A percentile compares a stretch with the other conserved stretches of the same genome.
These are phyloP conservation scores for Ophiostoma sp. DNA, from an alignment of 2,329 filamentous ascomycete species.

Conservation along the genomic window DNA sequence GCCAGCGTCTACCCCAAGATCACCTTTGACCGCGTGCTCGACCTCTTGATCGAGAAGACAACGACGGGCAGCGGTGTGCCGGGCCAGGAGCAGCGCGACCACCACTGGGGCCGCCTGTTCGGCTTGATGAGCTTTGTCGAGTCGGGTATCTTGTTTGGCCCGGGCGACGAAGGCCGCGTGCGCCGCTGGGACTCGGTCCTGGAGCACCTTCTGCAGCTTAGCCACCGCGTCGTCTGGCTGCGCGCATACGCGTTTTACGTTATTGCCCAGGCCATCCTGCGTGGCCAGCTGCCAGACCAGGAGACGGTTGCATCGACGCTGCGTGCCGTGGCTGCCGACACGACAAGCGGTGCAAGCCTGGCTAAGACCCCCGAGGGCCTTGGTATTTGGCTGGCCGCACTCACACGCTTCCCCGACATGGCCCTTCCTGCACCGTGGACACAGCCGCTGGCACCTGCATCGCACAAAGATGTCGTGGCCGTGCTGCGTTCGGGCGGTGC, in stretches of 20 bases:
- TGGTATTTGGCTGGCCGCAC: slow-evolving; percentile 75
- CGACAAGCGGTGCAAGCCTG: slow-evolving; percentile 45
- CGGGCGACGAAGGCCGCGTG: slow-evolving; percentile 15
- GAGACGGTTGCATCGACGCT: slow-evolving; percentile 56
- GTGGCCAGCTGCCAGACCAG: slow-evolving; percentile 49
- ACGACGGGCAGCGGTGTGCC: slow-evolving; percentile 49
- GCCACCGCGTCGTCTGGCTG: slow-evolving; percentile 81
- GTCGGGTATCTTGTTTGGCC: slow-evolving; percentile 63
- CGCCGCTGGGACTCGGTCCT: slow-evolving; percentile 63
- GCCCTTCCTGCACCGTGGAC: slow-evolving; percentile 70
- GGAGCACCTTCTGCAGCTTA: slow-evolving; percentile 65
- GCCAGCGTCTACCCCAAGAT: slow-evolving; percentile 47
- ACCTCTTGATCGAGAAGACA: slow-evolving; percentile 52
- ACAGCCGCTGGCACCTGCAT: slow-evolving; percentile 66
- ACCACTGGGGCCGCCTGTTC: slow-evolving; percentile 79
- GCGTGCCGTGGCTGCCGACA: slow-evolving; percentile 51
- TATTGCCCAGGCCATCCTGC: slow-evolving; percentile 63
- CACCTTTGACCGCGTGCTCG: slow-evolving; percentile 52
- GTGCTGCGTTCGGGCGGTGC: slow-evolving; percentile 59
- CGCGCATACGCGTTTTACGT: slow-evolving; percentile 82
- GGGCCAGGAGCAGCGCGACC: slow-evolving; percentile 76
- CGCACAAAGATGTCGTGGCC: slow-evolving; percentile 63
- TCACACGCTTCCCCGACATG: slow-evolving; percentile 58
- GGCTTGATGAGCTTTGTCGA: slow-evolving; percentile 81
- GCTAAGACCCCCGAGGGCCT: slow-evolving; percentile 82